Percentiles rank a stretch among this genome's conserved stretches.
Conservation (phyloP, 106 monocot species). For the Dendrobium nobile region DNA sequence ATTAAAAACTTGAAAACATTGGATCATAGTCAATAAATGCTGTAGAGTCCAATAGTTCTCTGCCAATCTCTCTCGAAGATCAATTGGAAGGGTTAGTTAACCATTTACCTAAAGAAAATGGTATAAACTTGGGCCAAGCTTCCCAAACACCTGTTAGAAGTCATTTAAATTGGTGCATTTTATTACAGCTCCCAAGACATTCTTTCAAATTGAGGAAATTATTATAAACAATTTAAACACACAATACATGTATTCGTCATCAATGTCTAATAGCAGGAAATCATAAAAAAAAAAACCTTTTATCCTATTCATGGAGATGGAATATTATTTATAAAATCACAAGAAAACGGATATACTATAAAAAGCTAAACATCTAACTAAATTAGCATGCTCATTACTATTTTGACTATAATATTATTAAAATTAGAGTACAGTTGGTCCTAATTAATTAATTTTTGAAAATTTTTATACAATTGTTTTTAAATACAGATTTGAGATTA, state of each 20-base stretch:
- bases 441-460: too few relatives aligned
- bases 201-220: conserved; percentile 27
- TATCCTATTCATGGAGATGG: too few relatives aligned
- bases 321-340: too few relatives aligned
- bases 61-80: conserved; percentile 82
- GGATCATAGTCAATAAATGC: conserved; percentile 47
- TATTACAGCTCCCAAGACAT: conserved; percentile 24
- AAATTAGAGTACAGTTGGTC: too few relatives aligned
- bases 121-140: conserved; percentile 95
- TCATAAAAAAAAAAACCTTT: too few relatives aligned
- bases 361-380: too few relatives aligned
- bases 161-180: conserved; percentile 50
- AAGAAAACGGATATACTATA: too few relatives aligned
- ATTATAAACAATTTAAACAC: conserved; percentile 66
- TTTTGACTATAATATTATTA: too few relatives aligned
- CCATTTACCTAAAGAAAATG: conserved; percentile 95
- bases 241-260: conserved; percentile 82
- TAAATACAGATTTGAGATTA: too few relatives aligned
- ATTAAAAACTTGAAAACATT: neutral
- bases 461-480: too few relatives aligned
- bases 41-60: conserved; percentile 85
- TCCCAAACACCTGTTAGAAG: conserved; percentile 95
- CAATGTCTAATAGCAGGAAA: too few relatives aligned
- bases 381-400: too few relatives aligned
- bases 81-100: conserved; percentile 89